A percentile compares a stretch with the other conserved stretches of the same genome.
phyloP scores from a whole-genome alignment of 805 yeast species.

The Yueomyces sinensis region DNA sequence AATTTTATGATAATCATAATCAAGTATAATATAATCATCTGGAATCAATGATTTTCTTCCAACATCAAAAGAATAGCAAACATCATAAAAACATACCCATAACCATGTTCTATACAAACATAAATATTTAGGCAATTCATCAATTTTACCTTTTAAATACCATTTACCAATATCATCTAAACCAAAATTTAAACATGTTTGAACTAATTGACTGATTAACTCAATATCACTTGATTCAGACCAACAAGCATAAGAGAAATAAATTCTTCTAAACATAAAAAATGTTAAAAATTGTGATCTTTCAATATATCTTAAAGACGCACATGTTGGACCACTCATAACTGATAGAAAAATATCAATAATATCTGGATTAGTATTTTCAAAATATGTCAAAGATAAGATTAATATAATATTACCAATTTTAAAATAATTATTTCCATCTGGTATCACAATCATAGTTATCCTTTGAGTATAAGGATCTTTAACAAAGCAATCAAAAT shows the following conservation, averaged over 20 bases:
- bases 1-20: not conserved
- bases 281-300: conserved; percentile 19
- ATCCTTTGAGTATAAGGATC: conserved; percentile 1
- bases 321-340: conserved; percentile 9
- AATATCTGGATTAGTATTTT: conserved; percentile 8
- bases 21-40: conserved; percentile 3
- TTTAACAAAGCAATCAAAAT: conserved; percentile 1
- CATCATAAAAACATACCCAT: conserved; percentile 16
- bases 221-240: not conserved
- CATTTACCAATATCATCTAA: not conserved
- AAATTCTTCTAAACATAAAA: conserved; percentile 8
- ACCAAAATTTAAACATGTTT: not conserved
- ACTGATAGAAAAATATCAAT: conserved; percentile 9
- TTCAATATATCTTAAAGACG: conserved; percentile 15
- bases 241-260: conserved; percentile 6
- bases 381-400: conserved; percentile 7
- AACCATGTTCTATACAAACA: conserved; percentile 7
- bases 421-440: conserved; percentile 12
- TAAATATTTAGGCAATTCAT: not conserved
- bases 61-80: conserved; percentile 15
- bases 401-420: conserved; percentile 16
- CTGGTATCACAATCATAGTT: conserved; percentile 1
- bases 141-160: not conserved
- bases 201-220: not conserved
- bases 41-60: conserved; percentile 17